Conservation (phyloP, 345 rosid genomes). For the Corymbia maculata region DNA sequence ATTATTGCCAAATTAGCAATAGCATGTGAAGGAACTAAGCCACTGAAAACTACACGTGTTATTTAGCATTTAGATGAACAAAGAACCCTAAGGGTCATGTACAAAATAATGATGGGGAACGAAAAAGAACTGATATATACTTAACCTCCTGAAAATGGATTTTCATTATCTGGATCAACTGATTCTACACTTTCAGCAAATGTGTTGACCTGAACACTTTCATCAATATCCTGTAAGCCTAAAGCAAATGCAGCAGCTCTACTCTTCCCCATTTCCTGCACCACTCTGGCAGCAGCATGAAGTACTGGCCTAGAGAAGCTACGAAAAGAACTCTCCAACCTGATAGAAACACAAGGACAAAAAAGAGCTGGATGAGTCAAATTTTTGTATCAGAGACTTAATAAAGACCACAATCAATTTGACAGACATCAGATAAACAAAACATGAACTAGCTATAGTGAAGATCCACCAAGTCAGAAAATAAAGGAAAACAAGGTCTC, state of each 20-base stretch:
- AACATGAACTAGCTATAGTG: neutral
- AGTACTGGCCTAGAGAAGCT: constrained; percentile 99
- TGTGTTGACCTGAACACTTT: constrained; percentile 60
- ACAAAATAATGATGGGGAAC: neutral
- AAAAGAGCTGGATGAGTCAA: neutral
- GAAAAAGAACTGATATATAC: neutral
- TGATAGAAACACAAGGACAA: constrained; percentile 10
- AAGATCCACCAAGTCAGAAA: neutral
- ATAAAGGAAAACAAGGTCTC: neutral
- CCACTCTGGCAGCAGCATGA: constrained; percentile 99
- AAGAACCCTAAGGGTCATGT: neutral
- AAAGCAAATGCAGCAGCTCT: constrained; percentile 94
- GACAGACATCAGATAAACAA: neutral
- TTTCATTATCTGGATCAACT: constrained; percentile 61
- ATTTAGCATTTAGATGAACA: neutral
- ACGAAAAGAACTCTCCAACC: constrained; percentile 98
- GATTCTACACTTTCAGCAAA: constrained; percentile 52
- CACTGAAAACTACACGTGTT: neutral
- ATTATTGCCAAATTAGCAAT: neutral
- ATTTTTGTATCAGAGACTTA: neutral
- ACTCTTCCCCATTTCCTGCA: constrained; percentile 97
- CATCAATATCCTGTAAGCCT: constrained; percentile 90
- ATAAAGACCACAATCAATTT: neutral
- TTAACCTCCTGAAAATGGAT: constrained; percentile 76
- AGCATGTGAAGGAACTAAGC: neutral